Conservation (phyloP, 2,329 filamentous ascomycete species). For the Elsinoe fawcettii region DNA sequence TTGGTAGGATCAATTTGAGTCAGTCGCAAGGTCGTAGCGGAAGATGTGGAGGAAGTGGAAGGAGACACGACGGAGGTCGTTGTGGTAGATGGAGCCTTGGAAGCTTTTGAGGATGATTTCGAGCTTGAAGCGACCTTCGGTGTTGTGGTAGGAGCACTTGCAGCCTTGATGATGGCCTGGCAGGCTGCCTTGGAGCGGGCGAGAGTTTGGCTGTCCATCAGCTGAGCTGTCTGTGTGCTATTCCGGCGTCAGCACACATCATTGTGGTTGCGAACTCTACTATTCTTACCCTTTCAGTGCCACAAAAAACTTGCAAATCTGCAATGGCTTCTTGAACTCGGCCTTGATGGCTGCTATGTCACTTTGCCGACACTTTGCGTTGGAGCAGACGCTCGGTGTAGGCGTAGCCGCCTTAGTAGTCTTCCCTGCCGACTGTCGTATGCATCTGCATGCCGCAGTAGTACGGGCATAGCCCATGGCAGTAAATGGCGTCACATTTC, state of each 20-base stretch:
- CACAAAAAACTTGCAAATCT: slow-evolving; percentile 6
- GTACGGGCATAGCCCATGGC: background rate
- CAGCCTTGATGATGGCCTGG: background rate
- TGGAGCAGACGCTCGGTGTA: background rate
- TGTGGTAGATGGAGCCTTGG: background rate
- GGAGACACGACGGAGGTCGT: background rate
- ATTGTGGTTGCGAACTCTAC: background rate
- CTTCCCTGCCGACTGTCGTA: background rate
- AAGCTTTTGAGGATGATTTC: background rate
- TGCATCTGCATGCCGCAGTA: slow-evolving; percentile 1
- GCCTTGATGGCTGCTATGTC: slow-evolving; percentile 1
- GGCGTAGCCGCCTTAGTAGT: background rate
- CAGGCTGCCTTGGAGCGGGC: slow-evolving; percentile 3
- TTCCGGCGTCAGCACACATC: background rate
- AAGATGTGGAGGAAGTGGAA: background rate
- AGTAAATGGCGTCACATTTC: background rate
- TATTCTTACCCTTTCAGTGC: background rate
- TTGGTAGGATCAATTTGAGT: background rate
- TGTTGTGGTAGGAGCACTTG: background rate
- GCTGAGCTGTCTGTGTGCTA: background rate
- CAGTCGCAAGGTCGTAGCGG: background rate
- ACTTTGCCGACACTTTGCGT: background rate
- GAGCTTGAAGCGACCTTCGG: background rate
- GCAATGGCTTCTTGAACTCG: background rate
- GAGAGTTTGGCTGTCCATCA: background rate